Evolutionary conservation across 2,329 filamentous ascomycete species (phyloP), one percentile per base, ranked within the genome.

Genomic region (Penicillium sp.): DNA sequence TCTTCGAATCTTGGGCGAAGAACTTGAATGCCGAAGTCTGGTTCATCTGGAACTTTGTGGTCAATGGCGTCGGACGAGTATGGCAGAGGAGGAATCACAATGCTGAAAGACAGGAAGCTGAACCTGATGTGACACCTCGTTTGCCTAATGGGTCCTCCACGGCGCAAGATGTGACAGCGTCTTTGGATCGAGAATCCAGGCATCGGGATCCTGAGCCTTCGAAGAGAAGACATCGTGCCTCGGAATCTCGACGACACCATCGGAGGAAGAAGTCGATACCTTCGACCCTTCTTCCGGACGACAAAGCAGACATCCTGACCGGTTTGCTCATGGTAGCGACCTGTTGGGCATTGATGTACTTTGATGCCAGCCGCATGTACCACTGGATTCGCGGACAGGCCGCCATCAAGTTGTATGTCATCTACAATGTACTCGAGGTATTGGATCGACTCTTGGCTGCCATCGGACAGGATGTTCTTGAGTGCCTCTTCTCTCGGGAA

Each of bases 301-400:
- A 99, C 79, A 99, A 99, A 75, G 95, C 95, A 10, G 95, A 99
- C 75, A 85, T 99, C 13, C 82, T 99, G 2, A 96, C 96, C 75
- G 95, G 95, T 0, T 81, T 92, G 19, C 84, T 99, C 59, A 94
- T 99, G 61, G 85, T 97, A 50, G 87, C 86, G 69, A 97, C 92
- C 70, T 96, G 91, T 67, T 81, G 89, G 53, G 87, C 94, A 14
- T 81, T 99, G 52, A 94, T 96, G 87, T 88, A 86, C 24, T 89
- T 99, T 47, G 96, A 99, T 73, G 95, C 95, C 6, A 97, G 93
- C 72, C 87, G 93, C 53, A 97, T 98, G 91, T 99, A 99, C 71
- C 95, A 99, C 75, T 93, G 93, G 69, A 96, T 99, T 68, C 89
- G 94, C 49, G 95, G 92, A 0, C 95, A 99, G 75, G 94, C 93